Percentiles rank a stretch among this genome's conserved stretches.
Conservation (phyloP, 1,284 basidiomycete species). For the Trichosporon ovoides region DNA sequence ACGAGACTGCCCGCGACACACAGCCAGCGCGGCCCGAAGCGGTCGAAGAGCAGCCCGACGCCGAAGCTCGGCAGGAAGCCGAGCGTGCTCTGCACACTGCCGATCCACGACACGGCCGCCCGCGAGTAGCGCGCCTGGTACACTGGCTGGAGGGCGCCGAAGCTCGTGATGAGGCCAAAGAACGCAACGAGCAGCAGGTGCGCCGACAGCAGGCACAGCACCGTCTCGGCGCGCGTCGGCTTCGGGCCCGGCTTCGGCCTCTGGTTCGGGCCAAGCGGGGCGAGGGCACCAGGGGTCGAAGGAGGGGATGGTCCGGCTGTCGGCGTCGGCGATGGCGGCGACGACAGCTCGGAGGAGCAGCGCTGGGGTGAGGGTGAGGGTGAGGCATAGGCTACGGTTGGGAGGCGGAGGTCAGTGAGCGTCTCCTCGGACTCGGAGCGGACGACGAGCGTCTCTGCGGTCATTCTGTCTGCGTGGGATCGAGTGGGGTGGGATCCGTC, state of each 20-base stretch:
- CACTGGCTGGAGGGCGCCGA: neutral
- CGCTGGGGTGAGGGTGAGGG: neutral
- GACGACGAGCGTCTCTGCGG: neutral
- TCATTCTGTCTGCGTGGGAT: neutral
- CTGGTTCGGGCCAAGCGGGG: neutral
- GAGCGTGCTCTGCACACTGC: slow-evolving; percentile 21
- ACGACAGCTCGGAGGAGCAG: neutral
- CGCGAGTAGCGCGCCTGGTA: neutral
- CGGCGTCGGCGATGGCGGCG: neutral
- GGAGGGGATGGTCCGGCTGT: neutral
- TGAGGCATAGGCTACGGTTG: neutral
- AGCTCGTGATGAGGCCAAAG: neutral
- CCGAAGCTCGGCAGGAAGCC: slow-evolving; percentile 16
- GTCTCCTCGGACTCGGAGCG: slow-evolving; percentile 1
- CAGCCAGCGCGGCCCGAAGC: slow-evolving; percentile 22
- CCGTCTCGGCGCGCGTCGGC: neutral
- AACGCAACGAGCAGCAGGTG: neutral
- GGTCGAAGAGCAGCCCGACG: slow-evolving; percentile 26
- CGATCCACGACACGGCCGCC: slow-evolving; percentile 17
- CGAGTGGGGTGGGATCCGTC: neutral
- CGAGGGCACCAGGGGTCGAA: neutral
- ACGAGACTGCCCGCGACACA: slow-evolving; percentile 20
- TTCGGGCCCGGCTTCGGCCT: neutral
- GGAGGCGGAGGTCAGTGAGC: neutral
- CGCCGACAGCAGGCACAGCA: neutral